Evolutionary conservation across 2,329 filamentous ascomycete species (phyloP), one percentile per base, ranked within the genome.

Genomic region (Pseudocercospora vitis): DNA sequence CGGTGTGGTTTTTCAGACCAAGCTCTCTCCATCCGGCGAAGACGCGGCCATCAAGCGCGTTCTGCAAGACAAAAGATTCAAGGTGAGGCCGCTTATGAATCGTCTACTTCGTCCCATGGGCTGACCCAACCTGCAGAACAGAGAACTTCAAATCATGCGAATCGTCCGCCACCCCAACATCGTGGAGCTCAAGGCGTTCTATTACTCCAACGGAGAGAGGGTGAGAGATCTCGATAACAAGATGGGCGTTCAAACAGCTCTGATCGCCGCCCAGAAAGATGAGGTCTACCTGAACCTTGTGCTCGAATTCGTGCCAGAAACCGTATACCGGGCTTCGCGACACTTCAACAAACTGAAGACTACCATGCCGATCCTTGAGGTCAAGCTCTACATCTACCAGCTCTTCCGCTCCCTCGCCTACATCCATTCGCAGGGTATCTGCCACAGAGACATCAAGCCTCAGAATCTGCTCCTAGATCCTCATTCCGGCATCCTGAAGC

Each of bases 291-390:
- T 99, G 63, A 99, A 99, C 71, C 82, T 99, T 57, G 92, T 99
- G 48, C 90, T 97, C 73, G 94, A 99, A 73, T 99, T 91, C 68
- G 94, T 99, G 46, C 94, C 94, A 47, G 94, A 99, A 78, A 99
- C 94, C 9, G 94, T 99, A 48, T 99, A 99, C 75, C 87, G 94
- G 69, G 94, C 94, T 37, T 97, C 94, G 60, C 87, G 94, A 68
- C 97, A 96, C 78, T 99, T 99, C 82, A 97, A 95, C 82, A 99
- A 99, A 80, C 87, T 97, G 87, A 99, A 97, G 85, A 95, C 91
- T 5, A 96, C 92, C 49, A 99, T 99, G 94, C 94, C 94, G 12
- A 96, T 92, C 66, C 84, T 99, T 65, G 94, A 99, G 75, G 91
- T 97, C 71, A 99, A 99, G 81, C 87, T 99, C 59, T 99, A 97